These are phyloP conservation scores for Borovskyia barvae DNA, from an alignment of 208 protist species.

Conservation along the genomic window DNA sequence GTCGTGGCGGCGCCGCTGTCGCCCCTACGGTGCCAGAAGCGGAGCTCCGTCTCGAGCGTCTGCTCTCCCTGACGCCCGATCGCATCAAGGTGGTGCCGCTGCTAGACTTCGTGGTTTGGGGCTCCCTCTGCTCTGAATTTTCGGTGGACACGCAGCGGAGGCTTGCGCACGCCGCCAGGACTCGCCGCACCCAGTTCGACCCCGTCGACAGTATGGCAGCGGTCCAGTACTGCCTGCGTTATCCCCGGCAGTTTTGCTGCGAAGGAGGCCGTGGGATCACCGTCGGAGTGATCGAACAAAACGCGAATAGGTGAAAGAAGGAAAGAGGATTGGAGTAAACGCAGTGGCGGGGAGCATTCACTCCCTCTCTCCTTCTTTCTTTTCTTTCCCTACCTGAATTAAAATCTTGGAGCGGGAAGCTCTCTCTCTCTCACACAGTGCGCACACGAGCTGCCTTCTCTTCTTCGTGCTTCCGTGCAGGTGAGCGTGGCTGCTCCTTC, in stretches of 20 bases:
- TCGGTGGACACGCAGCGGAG: neutral
- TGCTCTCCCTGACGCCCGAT: conserved; percentile 9
- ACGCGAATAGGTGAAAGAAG: no score
- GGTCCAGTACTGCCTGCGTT: conserved; percentile 25
- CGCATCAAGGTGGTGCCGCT: conserved; percentile 14
- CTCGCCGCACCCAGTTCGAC: conserved; percentile 3
- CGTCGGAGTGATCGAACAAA: no score
- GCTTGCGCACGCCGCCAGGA: neutral
- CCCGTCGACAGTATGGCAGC: conserved; percentile 6
- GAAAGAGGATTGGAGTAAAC: no score
- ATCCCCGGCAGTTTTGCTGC: conserved; percentile 8
- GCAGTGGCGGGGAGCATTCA: no score
- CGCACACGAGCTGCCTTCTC: no score
- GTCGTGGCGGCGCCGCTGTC: neutral
- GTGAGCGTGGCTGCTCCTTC: no score
- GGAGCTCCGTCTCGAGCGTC: neutral
- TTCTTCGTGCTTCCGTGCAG: no score
- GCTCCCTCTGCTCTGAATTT: conserved; percentile 17
- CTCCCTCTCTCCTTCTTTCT: conserved; percentile 4
- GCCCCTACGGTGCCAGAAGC: neutral
- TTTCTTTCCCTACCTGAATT: no score
- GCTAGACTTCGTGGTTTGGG: conserved; percentile 24
- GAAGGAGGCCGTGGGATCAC: conserved; percentile 13
- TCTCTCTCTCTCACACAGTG: no score
- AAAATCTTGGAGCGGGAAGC: no score